A percentile compares a stretch with the other conserved stretches of the same genome.
phyloP scores from a whole-genome alignment of 805 yeast species.

The Lachancea fermentati region DNA sequence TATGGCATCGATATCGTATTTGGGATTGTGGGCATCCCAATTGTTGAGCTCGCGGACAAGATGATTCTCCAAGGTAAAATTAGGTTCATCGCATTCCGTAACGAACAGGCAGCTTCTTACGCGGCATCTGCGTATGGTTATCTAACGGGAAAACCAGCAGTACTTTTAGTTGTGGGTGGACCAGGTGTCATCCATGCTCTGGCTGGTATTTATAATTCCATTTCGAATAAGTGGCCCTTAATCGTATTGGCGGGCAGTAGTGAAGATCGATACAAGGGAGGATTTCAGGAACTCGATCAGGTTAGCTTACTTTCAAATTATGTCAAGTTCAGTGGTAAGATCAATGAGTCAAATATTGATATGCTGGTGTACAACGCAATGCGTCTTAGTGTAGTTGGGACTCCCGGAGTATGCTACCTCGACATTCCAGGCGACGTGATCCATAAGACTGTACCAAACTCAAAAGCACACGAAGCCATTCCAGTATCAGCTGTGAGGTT shows the following conservation, averaged over 20 bases:
- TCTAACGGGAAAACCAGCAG: constrained; percentile 59
- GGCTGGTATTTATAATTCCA: constrained; percentile 62
- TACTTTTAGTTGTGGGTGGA: constrained; percentile 66
- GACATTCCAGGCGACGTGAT: constrained; percentile 63
- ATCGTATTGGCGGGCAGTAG: constrained; percentile 59
- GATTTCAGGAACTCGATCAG: constrained; percentile 69
- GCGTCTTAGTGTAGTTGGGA: constrained; percentile 34
- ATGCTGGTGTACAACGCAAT: constrained; percentile 19
- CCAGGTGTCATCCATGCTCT: constrained; percentile 67
- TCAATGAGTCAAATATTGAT: constrained; percentile 14
- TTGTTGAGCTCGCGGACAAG: constrained; percentile 64
- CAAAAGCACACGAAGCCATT: background rate
- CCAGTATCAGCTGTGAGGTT: constrained; percentile 10
- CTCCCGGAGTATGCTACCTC: constrained; percentile 57
- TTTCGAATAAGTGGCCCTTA: constrained; percentile 59
- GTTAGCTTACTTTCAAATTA: constrained; percentile 42
- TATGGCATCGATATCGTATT: constrained; percentile 54
- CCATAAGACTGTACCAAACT: constrained; percentile 15
- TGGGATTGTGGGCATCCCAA: constrained; percentile 74
- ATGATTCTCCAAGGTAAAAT: constrained; percentile 45
- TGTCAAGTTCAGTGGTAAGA: constrained; percentile 46
- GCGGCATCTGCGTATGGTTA: constrained; percentile 72
- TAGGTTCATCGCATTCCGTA: constrained; percentile 54
- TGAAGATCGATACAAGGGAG: constrained; percentile 49
- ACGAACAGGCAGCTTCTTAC: constrained; percentile 70